Percentiles rank a stretch among this genome's conserved stretches.
phyloP scores from a whole-genome alignment of 164 flowering plant genomes.

The Santalum album region DNA sequence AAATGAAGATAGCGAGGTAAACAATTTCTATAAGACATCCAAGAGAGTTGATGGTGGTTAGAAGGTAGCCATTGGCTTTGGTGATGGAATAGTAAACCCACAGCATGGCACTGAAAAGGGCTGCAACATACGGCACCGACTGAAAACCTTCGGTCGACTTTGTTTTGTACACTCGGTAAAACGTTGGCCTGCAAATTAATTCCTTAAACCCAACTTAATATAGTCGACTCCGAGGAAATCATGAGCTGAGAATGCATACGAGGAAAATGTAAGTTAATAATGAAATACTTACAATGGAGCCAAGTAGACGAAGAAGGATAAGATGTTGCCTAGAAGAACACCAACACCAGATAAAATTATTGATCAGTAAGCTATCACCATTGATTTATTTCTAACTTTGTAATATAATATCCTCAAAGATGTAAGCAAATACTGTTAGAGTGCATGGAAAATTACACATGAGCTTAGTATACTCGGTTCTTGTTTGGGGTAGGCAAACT shows the following conservation, averaged over 20 bases:
- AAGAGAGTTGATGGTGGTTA: slow-evolving; percentile 34
- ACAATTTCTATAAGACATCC: slow-evolving; percentile 26
- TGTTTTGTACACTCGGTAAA: slow-evolving; percentile 35
- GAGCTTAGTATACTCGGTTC: no score
- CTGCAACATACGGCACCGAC: slow-evolving; percentile 44
- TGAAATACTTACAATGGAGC: slow-evolving; percentile 60
- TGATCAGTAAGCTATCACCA: no score
- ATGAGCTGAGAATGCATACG: no score
- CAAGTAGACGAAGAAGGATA: slow-evolving; percentile 42
- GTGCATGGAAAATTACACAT: no score
- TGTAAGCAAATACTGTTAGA: no score
- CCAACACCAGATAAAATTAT: no score
- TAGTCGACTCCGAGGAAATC: no score
- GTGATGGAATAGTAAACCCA: slow-evolving; percentile 50
- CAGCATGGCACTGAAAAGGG: slow-evolving; percentile 37
- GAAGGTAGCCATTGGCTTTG: slow-evolving; percentile 16
- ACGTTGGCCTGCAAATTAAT: slow-evolving; percentile 53
- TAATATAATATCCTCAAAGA: no score
- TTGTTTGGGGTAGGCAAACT: no score
- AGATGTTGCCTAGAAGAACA: slow-evolving; percentile 42
- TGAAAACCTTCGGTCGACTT: slow-evolving; percentile 55
- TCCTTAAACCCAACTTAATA: no score
- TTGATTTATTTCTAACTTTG: no score
- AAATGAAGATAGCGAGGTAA: slow-evolving; percentile 20
- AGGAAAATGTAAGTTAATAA: no score